Evolutionary conservation across 352 stramenopile species (phyloP), one percentile per base, ranked within the genome.

Genomic region (Stephanocyclus meneghinianus): DNA sequence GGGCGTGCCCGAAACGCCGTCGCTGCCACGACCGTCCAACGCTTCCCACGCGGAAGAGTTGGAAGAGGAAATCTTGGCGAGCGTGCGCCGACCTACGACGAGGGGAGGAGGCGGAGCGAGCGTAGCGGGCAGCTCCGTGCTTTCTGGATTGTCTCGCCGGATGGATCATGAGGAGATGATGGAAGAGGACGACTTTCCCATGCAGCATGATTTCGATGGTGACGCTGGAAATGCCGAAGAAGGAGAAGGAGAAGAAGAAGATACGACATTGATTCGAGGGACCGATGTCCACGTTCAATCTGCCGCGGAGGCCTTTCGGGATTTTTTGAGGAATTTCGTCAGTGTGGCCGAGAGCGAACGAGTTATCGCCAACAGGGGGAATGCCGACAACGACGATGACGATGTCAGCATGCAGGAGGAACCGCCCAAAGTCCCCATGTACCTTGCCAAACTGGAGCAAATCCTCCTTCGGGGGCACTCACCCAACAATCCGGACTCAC

Each of bases 241-340:
- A 2, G 9, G 47, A 5, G 37, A 57, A 45, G 50, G 15, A 63
- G 40, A 70, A 16, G 53, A 64, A 21, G 8, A 63, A 45, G 45
- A 61, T 53, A 61, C 71, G 2, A 84, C 83, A 2, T 47, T 86
- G n/a, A 82, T 87, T 29, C 48, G 87, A 60, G 87, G 87, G 10
- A 92, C 84, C 8, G 75, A 90, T 62, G 84, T 92, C 9, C 73
- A 90, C 37, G 82, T 92, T 32, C 71, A 80, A 13, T 66, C 57
- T 55, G 87, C 84, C 15, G 84, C 81, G 6, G 68, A 72, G n/a
- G 76, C 82, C 29, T 92, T 92, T 77, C 67, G 72, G 13, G 76
- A 90, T 57, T 92, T 92, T 71, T 40, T 92, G 3, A 48, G 74
- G 0, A 88, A 79, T 42, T 92, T 90, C 65, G 44, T 74, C 3